Evolutionary conservation across 2,329 filamentous ascomycete genomes (phyloP), one percentile per base, ranked within the genome.

Genomic region (Aotearoamyces nothofagi): DNA sequence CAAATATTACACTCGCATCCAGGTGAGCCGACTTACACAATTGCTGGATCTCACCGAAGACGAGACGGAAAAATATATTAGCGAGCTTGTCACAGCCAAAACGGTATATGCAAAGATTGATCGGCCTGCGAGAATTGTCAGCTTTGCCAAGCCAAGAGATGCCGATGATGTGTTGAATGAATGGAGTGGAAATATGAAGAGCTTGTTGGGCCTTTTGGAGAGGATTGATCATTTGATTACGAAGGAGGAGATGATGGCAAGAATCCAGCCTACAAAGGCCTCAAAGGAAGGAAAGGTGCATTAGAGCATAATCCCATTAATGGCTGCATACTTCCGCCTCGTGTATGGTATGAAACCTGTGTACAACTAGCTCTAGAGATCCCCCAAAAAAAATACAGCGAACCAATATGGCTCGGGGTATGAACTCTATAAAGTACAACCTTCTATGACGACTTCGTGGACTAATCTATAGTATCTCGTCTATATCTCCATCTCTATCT

Each of bases 211-310:
- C 8, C 58, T 87, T 31, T 51, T 93, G 49, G 84, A 93, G 64
- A 69, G 84, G 38, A 92, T 98, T 36, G 90, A 98, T 51, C 90
- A 98, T 55, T 65, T 98, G 46, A 98, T 98, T 49, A 98, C 92
- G 31, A 96, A 96, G 66, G 90, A 98, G 59, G 90, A 98, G 66
- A 98, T 98, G 90, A 98, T 98, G 90, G 90, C 90, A 22, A 70
- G 86, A 34, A 96, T 98, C 46, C 78, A 90, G 54, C 82, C 82
- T 5, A 63, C 39, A 45, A 49, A 36, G 58, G 23, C 13, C 8
- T 8, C 23, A 25, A 25, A 25, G n/a, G 19, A 20, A 25, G 25
- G 25, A 15, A 27, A 17, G 25, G 16, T n/a, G n/a, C n/a, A n/a
- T n/a, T n/a, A n/a, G n/a, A n/a, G n/a, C n/a, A n/a, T n/a, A n/a